A percentile compares a stretch with the other conserved stretches of the same genome.
Evolutionary conservation across 495 filamentous ascomycete genomes (phyloP).

Genomic region (Xylaria curta): DNA sequence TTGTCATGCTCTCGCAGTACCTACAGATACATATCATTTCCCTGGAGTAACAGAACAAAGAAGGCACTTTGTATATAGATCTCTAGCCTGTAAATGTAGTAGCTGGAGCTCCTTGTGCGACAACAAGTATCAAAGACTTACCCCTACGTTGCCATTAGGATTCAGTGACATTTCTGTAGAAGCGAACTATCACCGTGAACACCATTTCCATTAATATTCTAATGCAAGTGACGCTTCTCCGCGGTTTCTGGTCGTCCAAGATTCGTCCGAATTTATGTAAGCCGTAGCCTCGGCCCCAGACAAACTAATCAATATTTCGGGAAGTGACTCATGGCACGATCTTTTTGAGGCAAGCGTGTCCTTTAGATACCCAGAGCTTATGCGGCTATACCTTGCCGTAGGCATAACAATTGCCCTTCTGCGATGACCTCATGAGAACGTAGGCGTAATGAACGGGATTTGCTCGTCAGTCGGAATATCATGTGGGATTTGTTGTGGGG

Average conservation of each 20-base stretch:
- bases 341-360: not conserved
- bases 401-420: not conserved
- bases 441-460: not conserved
- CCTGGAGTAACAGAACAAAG: no score
- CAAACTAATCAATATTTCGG: not conserved
- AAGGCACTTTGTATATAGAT: no score
- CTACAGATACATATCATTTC: no score
- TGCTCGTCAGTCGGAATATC: not conserved
- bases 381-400: not conserved
- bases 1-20: no score
- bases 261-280: not conserved
- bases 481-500: slow-evolving; percentile 12
- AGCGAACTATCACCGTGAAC: not conserved
- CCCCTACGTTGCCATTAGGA: no score
- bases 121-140: no score
- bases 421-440: not conserved
- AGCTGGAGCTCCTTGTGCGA: no score
- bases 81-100: no score
- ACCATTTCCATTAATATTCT: not conserved
- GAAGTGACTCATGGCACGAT: not conserved
- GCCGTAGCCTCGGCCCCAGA: not conserved
- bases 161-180: no score
- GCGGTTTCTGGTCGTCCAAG: slow-evolving; percentile 3
- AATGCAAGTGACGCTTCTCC: slow-evolving; percentile 4
- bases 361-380: not conserved